Base-by-base conservation (phyloP, 768 basidiomycete genomes). In the Psilocybe sp. region DNA sequence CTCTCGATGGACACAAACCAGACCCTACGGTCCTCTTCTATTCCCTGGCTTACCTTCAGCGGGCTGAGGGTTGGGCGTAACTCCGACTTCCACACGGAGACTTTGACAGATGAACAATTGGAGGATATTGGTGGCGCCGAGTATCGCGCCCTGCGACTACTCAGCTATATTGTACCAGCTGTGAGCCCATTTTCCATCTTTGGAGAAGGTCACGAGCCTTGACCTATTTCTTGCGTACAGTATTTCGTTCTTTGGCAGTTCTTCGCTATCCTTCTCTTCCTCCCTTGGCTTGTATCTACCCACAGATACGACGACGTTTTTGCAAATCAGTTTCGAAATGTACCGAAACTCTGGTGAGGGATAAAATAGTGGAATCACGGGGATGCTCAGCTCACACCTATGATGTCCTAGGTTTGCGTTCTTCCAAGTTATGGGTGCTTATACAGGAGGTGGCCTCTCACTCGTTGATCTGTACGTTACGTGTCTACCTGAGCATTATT, bases 111-210 rank as follows among this genome's bases (percentile, higher is more conserved):
- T 53, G 84, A 87, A 15, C 77, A 90, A 60, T 61, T 87, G 48
- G 87, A 89, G 60, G 75, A 83, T 54, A 66, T 92, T 14, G 88
- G 89, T 3, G 89, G 89, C 0, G 79, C 87, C 18, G 90, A 92
- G 67, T 90, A 84, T 63, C 67, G 81, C 3, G 84, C 87, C 3
- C 64, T 90, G 56, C 70, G 71, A 46, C 50, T 79, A 47, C 63
- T 80, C 56, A 79, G 74, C 51, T 80, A 73, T 58, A 54, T 80
- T 9, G 72, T 80, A 9, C 77, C 78, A 31, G 34, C 64, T 14
- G 79, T 80, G 49, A 23, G 37, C 45, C 4, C 36, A 39, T 4
- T 7, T 28, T 38, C 15, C 42, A 35, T 9, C 33, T 40, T 40
- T 15, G 20, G 16, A 37, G 11, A 18, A 7, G 28, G 20, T 18